phyloP scores from a whole-genome alignment of 176 grass and related monocot species.

The Thinopyrum elongatum region DNA sequence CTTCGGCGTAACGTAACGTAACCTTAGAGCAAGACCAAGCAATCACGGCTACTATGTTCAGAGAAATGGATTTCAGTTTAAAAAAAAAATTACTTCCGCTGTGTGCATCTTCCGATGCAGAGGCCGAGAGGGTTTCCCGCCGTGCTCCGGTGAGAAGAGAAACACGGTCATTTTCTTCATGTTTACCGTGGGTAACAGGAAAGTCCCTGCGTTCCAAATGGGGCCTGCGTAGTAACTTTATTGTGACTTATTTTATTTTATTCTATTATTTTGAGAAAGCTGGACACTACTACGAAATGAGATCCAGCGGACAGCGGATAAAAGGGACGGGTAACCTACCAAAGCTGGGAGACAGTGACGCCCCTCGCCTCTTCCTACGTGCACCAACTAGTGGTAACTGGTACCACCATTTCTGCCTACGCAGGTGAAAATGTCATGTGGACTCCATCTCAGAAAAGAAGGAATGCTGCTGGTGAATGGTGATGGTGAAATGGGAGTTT shows the following conservation, averaged over 20 bases:
- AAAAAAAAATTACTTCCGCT: too few relatives aligned
- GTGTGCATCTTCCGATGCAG: not conserved
- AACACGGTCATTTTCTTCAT: too few relatives aligned
- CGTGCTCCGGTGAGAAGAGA: too few relatives aligned
- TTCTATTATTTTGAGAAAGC: not conserved
- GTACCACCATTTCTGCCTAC: not conserved
- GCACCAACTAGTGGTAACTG: not conserved
- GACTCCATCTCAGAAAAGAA: not conserved
- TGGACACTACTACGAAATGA: constrained; percentile 25
- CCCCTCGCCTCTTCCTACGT: not conserved
- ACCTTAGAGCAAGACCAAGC: too few relatives aligned
- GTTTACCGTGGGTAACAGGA: not conserved
- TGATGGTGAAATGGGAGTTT: not conserved
- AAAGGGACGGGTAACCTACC: constrained; percentile 45
- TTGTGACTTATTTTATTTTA: not conserved
- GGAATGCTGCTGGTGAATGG: not conserved
- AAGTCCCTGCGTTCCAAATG: not conserved
- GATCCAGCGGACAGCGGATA: constrained; percentile 39
- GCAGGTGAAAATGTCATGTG: not conserved
- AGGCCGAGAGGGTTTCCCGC: too few relatives aligned
- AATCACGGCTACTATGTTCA: too few relatives aligned
- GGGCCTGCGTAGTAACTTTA: not conserved
- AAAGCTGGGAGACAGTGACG: constrained; percentile 37
- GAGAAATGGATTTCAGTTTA: too few relatives aligned
- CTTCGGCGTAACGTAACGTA: too few relatives aligned